Base-by-base conservation (phyloP, 768 basidiomycete species). In the Leucogyrophana mollusca region DNA sequence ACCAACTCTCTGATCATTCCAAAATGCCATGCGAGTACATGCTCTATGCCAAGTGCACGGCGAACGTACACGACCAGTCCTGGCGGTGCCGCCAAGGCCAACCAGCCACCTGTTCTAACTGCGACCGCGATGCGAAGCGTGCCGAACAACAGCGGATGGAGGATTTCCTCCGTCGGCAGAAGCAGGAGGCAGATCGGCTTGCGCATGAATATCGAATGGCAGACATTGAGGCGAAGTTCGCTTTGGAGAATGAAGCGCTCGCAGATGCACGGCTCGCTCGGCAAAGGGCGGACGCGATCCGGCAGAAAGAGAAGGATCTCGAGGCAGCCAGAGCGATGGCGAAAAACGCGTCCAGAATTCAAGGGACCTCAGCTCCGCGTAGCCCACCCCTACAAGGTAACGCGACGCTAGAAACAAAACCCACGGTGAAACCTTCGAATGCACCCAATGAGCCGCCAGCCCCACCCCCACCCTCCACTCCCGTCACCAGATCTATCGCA, bases 1-100 rank as follows among this genome's bases (percentile, higher is more conserved):
- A 85, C 58, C 73, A 74, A 52, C 50, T 79, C 3, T 58, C 39
- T 25, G 78, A 83, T 52, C 81, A 84, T 55, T 76, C 78, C 4
- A 78, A 77, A 55, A 70, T 79, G 67, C 42, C 40, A 2, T 84
- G 82, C 58, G 46, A 63, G 16, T 54, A 59, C 4, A 47, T 66
- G 30, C 47, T 77, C 30, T 35, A 56, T 4, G 50, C 53, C 1
- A 65, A 62, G 38, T 85, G 82, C 56, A 14, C 1, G 13, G 45
- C 16, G 3, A 66, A 67, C 3, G 72, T 74, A 0, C 83, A 85
- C 52, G 36, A 45, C 3, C 64, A 57, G 20, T 48, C 50, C 0
- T 73, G 68, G 58, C 61, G 62, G 47, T 84, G 81, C 47, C 57
- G 64, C 42, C 45, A 73, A 42, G 60, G 58, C 0, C 48, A 53